Evolutionary conservation across 352 stramenopile genomes (phyloP), one percentile per base, ranked within the genome.

Genomic region (Pythium diclinum): DNA sequence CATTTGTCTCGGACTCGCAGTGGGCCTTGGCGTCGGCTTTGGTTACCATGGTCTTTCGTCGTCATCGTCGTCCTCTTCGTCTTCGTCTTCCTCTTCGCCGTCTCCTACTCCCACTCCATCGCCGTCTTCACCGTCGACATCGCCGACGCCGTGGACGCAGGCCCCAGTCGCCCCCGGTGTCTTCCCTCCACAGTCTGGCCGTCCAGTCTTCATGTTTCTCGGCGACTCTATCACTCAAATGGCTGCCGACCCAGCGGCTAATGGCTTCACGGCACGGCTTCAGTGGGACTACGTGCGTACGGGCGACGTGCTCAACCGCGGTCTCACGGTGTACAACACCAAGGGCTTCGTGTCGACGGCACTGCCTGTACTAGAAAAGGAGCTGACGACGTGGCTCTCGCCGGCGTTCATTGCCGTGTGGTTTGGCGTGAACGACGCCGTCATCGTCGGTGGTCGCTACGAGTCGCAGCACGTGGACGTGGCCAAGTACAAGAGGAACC

Each of bases 321-420:
- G 78, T 1, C 64, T 81, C 28, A 72, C 68, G 14, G 81, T 78
- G 33, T 88, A 84, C 67, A 89, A 83, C 60, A 77, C 81, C 36
- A 75, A 74, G 73, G 40, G 63, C 49, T 74, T 75, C 25, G 48
- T 75, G 3, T 68, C 77, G 44, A 56, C 70, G 25, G 69, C 65
- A 23, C 63, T 72, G 52, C 71, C 68, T 7, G 63, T 74, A 3
- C 60, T 76, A 42, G 54, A 62, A 34, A 34, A 68, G 32, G 74
- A 78, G 59, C 70, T 81, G 38, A 16, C 64, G 44, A 57, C 56
- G 38, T 33, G 55, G 36, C 25, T 77, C 48, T 49, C 47, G 30
- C 73, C 73, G 2, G 34, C 52, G 2, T 46, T 81, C 28, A 56
- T 80, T 34, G 72, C 71, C 33, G 34, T 87, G n/a, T 83, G 72